Percentiles rank a stretch among this genome's conserved stretches.
These are phyloP conservation scores for Phyllosticta ampelicida DNA, from an alignment of 2,329 filamentous ascomycete genomes.

Conservation along the genomic window DNA sequence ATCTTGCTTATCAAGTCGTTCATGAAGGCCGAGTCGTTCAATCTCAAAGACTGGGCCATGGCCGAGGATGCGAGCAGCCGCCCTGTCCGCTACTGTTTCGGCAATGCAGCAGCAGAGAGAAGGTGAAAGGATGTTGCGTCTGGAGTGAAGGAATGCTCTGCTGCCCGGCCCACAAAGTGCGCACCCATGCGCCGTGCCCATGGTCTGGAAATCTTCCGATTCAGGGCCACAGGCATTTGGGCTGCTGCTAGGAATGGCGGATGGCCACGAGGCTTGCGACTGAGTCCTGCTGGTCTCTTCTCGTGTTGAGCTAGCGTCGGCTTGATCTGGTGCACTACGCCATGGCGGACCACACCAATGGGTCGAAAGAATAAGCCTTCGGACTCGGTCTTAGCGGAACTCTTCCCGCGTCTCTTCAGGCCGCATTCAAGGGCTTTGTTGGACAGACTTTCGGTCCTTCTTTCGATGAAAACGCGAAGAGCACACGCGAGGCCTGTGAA, in stretches of 20 bases:
- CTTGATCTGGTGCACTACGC: not conserved
- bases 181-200: not conserved
- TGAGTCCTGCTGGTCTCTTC: not conserved
- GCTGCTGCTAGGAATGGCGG: not conserved
- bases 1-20: slow-evolving; percentile 1
- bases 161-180: not conserved
- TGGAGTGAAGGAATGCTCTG: not conserved
- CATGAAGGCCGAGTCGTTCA: not conserved
- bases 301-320: not conserved
- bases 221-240: not conserved
- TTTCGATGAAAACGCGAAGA: not conserved
- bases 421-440: not conserved
- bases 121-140: not conserved
- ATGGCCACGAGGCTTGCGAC: not conserved
- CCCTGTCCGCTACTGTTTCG: not conserved
- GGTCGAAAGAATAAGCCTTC: not conserved
- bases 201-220: not conserved
- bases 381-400: not conserved
- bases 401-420: not conserved
- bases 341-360: not conserved
- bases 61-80: not conserved
- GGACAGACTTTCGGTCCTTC: not conserved
- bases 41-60: not conserved
- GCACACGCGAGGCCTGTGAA: not conserved
- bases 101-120: not conserved